Conservation (phyloP, 75 land plant genomes). For the Sequoia sempervirens region DNA sequence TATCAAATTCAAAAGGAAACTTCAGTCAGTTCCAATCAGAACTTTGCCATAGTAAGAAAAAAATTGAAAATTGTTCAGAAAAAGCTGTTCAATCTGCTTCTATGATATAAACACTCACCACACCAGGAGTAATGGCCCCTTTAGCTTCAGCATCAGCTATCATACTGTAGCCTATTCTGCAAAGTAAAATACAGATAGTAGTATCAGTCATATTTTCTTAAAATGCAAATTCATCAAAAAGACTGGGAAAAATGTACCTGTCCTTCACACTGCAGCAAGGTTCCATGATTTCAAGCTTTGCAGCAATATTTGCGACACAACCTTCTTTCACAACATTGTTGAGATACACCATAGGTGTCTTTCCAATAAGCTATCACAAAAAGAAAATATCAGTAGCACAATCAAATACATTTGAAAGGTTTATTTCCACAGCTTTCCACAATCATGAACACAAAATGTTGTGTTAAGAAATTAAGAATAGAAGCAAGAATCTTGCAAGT, state of each 20-base stretch:
- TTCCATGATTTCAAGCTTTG: constrained; percentile 96
- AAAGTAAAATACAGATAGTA: background rate
- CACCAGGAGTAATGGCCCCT: constrained; percentile 83
- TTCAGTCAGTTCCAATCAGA: background rate
- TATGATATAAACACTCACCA: constrained; percentile 41
- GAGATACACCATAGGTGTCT: constrained; percentile 92
- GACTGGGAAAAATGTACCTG: constrained; percentile 36
- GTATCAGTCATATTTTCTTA: background rate
- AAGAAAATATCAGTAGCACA: background rate
- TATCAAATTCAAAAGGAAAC: background rate
- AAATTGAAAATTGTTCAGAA: background rate
- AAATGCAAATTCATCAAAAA: background rate
- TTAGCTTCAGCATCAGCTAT: constrained; percentile 87
- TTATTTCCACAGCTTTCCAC: background rate
- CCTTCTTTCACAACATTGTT: constrained; percentile 78
- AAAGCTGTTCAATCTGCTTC: background rate
- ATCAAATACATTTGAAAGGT: background rate
- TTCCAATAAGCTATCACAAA: constrained; percentile 76
- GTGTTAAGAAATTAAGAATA: background rate
- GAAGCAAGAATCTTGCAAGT: background rate
- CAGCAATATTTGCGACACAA: constrained; percentile 84
- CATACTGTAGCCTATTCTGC: constrained; percentile 94
- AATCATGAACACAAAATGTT: background rate
- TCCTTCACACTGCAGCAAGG: constrained; percentile 98
- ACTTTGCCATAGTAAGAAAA: background rate